Evolutionary conservation across 352 stramenopile genomes (phyloP).

Genomic region (Pythium phragmiticola): DNA sequence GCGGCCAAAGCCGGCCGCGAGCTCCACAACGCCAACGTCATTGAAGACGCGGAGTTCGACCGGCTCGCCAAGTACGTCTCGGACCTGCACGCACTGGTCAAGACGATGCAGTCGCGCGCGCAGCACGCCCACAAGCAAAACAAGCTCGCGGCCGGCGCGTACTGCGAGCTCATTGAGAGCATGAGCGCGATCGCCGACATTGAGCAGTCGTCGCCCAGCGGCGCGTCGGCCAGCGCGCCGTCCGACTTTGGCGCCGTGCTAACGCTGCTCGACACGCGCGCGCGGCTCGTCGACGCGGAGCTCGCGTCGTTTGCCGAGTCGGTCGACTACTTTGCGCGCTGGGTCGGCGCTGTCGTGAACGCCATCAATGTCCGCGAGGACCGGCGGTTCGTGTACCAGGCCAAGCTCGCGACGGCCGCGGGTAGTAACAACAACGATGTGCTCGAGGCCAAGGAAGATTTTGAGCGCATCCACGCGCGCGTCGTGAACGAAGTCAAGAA

Average conservation of each 20-base stretch:
- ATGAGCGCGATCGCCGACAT: slow-evolving; percentile 64
- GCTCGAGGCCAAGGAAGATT: slow-evolving; percentile 68
- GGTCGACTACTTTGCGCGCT: slow-evolving; percentile 72
- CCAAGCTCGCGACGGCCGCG: slow-evolving; percentile 52
- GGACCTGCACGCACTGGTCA: slow-evolving; percentile 60
- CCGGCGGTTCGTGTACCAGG: slow-evolving; percentile 75
- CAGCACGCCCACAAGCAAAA: slow-evolving; percentile 63
- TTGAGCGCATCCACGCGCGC: slow-evolving; percentile 68
- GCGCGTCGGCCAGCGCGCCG: slow-evolving; percentile 35
- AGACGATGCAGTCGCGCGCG: slow-evolving; percentile 62
- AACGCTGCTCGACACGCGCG: slow-evolving; percentile 68
- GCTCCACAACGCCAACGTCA: slow-evolving; percentile 38
- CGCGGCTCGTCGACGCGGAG: slow-evolving; percentile 70
- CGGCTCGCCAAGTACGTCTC: slow-evolving; percentile 62
- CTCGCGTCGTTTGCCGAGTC: slow-evolving; percentile 61
- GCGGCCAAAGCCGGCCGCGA: slow-evolving; percentile 49
- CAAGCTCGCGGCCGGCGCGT: slow-evolving; percentile 65
- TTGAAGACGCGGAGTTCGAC: slow-evolving; percentile 73
- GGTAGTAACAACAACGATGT: slow-evolving; percentile 38
- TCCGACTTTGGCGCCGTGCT: slow-evolving; percentile 65
- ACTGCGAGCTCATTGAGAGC: slow-evolving; percentile 83
- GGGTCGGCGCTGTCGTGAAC: slow-evolving; percentile 68
- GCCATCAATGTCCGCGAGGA: slow-evolving; percentile 77
- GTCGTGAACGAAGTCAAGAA: slow-evolving; percentile 74
- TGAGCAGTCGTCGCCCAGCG: slow-evolving; percentile 62